Evolutionary conservation across 305 asterid species (phyloP), one percentile per base, ranked within the genome.

Genomic region (Solanum hybrid): DNA sequence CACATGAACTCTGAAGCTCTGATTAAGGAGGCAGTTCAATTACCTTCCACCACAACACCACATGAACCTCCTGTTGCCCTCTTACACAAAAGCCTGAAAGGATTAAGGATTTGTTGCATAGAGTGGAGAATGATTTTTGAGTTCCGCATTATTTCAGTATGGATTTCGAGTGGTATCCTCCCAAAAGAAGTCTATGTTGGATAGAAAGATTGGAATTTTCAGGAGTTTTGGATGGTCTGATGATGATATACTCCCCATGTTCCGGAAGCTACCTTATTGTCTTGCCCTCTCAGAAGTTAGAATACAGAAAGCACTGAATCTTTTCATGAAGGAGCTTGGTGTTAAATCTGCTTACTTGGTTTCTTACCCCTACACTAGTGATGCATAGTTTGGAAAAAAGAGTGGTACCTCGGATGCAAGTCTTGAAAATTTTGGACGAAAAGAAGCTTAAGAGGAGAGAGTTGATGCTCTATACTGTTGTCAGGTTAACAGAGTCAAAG

Each of bases 141-240:
- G 64, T 51, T 51, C n/a, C 1, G 22, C 9, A 0, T 51, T 51
- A 51, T 51, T 51, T 51, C 64, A 51, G 64, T 51, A 51, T 51
- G 64, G 64, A 16, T 51, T 51, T 51, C 3, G 3, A 51, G 1
- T 51, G 20, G n/a, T 2, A 51, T 51, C 64, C n/a, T 51, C n/a
- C 64, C 64, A 16, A 16, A 46, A 51, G 64, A 51, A 51, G 64
- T 51, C 64, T 51, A 14, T 46, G 64, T 51, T 51, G 64, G n/a
- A 5, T 51, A 51, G 64, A 51, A 51, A 16, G 64, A 51, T 51
- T 16, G 88, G 35, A 28, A 28, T 91, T 24, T 89, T 89, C 64
- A 88, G 85, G 89, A 89, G 90, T 34, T 79, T 79, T 79, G 86
- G 86, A 79, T 79, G 57, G 86, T 79, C 61, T 14, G 88, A 89